Base-by-base conservation (phyloP, 495 filamentous ascomycete genomes). In the Hypoxylon lenormandii region DNA sequence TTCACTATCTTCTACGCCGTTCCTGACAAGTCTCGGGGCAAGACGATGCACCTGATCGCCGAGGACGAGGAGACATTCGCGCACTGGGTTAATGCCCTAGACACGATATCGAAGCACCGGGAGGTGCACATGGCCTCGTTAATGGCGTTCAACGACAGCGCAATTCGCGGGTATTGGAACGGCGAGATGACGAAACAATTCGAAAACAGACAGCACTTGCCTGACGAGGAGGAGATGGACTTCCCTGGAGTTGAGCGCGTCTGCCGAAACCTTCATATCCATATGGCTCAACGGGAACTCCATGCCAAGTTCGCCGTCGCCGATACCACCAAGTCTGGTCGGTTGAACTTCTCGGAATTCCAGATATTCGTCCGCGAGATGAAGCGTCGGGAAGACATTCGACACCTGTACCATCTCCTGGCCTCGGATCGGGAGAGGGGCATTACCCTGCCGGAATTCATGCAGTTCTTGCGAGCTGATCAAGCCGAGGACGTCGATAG, bases 61-160 rank as follows among this genome's bases (percentile, higher is more conserved):
- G 88, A 88, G 3, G 86, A 86, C 43, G 84, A 89, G 50, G 81
- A 85, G 54, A 83, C 85, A 12, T 91, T 96, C 69, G 80, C 88
- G 8, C 80, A 90, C 6, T 97, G 94, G 95, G 92, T 88, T 12
- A 86, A 87, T 12, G 91, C 91, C 5, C 84, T 98, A 5, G 89
- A 96, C 53, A 82, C 87, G 40, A 89, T 97, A 49, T 88, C 88
- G 26, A 90, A 89, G 50, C 91, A 93, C 68, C 89, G 95, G 46
- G 90, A 92, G 56, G 91, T 93, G 50, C 87, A 96, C 59, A 97
- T 97, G 88, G 86, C 91, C 18, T 94, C 91, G 22, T 77, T 98
- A 60, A 90, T 91, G 76, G 88, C 87, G 5, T 90, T 90, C 40
- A 89, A 90, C 74, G 93, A 97, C 73, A 89, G 89, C 58, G 90